Percentiles rank a stretch among this genome's conserved stretches.
Conservation (phyloP, 75 land plant species). For the Chamaecyparis obtusa region DNA sequence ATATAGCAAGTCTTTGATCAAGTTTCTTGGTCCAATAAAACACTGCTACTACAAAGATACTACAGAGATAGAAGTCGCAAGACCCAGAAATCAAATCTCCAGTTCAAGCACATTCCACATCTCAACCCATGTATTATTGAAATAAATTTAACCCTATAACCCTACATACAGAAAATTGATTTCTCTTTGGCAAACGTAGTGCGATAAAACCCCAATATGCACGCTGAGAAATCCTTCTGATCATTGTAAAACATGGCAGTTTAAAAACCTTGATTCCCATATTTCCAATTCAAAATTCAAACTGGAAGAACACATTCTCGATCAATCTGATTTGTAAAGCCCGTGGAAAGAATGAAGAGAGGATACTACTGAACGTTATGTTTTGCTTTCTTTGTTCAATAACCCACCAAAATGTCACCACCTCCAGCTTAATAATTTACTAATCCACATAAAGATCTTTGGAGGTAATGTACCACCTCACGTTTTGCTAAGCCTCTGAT, state of each 20-base stretch:
- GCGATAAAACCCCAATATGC: neutral
- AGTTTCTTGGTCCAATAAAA: neutral
- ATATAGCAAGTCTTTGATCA: neutral
- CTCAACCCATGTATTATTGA: neutral
- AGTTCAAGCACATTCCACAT: neutral
- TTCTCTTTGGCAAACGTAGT: neutral
- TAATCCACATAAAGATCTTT: neutral
- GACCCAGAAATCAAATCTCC: slow-evolving; percentile 3
- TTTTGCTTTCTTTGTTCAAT: slow-evolving; percentile 5
- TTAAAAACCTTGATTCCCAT: slow-evolving; percentile 4
- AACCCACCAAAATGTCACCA: slow-evolving; percentile 5
- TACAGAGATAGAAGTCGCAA: neutral
- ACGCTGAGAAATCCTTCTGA: neutral
- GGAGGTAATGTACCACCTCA: slow-evolving; percentile 1
- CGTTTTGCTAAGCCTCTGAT: slow-evolving; percentile 1
- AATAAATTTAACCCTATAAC: neutral
- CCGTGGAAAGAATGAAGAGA: neutral
- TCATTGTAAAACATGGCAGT: neutral
- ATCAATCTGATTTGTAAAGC: neutral
- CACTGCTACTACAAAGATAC: neutral
- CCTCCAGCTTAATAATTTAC: slow-evolving; percentile 4
- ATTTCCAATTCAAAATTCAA: neutral
- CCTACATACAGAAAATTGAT: neutral
- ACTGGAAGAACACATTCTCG: neutral
- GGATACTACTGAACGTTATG: slow-evolving; percentile 7